Evolutionary conservation across 2,329 filamentous ascomycete species (phyloP), one percentile per base, ranked within the genome.

Genomic region (Akanthomyces muscarius): DNA sequence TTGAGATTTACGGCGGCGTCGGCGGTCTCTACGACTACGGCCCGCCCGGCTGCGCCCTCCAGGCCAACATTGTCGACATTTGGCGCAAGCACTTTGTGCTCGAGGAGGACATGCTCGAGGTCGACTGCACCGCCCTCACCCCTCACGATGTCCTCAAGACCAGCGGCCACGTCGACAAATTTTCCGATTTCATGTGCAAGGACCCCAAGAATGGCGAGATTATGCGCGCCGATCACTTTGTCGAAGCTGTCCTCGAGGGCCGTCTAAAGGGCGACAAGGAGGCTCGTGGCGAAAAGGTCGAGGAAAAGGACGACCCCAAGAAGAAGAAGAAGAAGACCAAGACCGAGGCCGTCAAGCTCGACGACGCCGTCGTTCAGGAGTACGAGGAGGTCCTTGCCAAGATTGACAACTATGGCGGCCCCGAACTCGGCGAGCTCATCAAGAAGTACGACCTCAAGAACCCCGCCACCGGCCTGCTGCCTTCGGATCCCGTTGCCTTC

Each of bases 181-280:
- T 98, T 73, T 90, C 92, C 77, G 94, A 98, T 77, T 98, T 91
- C 91, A 97, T 98, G 93, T 97, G 91, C 87, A 97, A 96, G 78
- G 95, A 99, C 77, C 92, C 94, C 66, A 96, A 96, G 84, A 97
- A 89, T 71, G 95, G 95, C 74, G 95, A 99, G 77, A 97, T 97
- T 73, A 87, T 99, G 75, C 88, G 95, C 69, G 92, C 95, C 64
- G 95, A 99, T 74, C 95, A 99, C 80, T 86, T 98, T 71, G 93
- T 99, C 68, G 93, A 98, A 82, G 91, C 96, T 71, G 88, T 97
- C 44, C 86, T 99, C 59, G 93, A 97, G 81, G 81, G 86, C 54
- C 85, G 95, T 45, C 79, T 99, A 65, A 94, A 93, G 77, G 92
- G 91, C 60, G 88, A 98, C 80, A 95, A 95, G 81, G 89, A 96